Conservation (phyloP, 768 basidiomycete genomes). For the Pisolithus sp. region DNA sequence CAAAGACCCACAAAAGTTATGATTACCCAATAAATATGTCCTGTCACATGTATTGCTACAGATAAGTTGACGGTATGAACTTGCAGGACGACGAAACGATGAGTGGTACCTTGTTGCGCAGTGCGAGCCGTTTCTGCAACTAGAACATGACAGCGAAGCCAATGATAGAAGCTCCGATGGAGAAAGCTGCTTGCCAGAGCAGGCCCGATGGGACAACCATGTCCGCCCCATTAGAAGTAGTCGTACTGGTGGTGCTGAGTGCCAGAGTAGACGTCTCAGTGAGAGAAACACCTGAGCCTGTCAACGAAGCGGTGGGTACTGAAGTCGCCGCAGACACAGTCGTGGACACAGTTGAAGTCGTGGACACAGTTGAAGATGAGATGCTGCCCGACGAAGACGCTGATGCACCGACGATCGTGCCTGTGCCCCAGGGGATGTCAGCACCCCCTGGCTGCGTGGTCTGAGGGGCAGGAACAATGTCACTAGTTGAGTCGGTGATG, state of each 20-base stretch:
- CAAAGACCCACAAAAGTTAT: too few species aligned
- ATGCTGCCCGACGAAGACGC: constrained; percentile 23
- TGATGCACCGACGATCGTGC: constrained; percentile 40
- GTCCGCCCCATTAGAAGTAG: constrained; percentile 6
- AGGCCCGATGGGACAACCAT: constrained; percentile 1
- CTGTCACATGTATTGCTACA: background rate
- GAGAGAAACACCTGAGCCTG: background rate
- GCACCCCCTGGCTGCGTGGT: constrained; percentile 44
- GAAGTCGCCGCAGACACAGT: background rate
- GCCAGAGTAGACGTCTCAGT: background rate
- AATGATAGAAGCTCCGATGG: constrained; percentile 14
- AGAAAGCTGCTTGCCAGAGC: constrained; percentile 12
- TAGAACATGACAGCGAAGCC: constrained; percentile 16
- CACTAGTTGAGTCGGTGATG: constrained; percentile 49
- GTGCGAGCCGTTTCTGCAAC: background rate
- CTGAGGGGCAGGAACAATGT: constrained; percentile 44
- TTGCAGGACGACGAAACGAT: too few species aligned
- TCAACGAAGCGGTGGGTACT: constrained; percentile 2
- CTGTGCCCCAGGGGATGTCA: constrained; percentile 61
- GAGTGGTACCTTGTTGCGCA: background rate
- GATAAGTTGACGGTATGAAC: background rate
- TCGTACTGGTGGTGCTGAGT: background rate
- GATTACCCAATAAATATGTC: too few species aligned
- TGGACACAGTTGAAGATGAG: constrained; percentile 12
- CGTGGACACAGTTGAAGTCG: constrained; percentile 3